Evolutionary conservation across 768 basidiomycete species (phyloP), one percentile per base, ranked within the genome.

Genomic region (Pleurotus citrinopileatus): DNA sequence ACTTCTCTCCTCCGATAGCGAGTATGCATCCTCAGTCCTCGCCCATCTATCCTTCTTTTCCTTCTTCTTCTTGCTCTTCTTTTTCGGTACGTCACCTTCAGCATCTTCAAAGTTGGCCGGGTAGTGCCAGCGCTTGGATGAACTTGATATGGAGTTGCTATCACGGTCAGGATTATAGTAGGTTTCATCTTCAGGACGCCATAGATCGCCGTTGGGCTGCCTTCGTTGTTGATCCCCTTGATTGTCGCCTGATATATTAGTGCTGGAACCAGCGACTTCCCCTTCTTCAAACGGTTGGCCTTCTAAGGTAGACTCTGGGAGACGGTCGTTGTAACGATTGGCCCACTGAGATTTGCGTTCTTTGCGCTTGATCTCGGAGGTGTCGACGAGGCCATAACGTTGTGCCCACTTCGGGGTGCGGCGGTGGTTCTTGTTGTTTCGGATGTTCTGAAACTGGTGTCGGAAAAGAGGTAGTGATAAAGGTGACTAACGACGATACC

Each of bases 321-420:
- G 77, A 52, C 93, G 84, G 58, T 96, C 94, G 51, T 89, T 86
- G 72, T 91, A 97, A 53, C 90, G 85, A 53, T 70, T 74, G 9
- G 91, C 88, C 95, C 95, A 98, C 60, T 91, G 88, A 42, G 86
- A 91, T 66, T 87, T 89, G 56, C 78, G 81, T 63, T 87, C 80
- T 53, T 88, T 86, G 63, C 94, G 88, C 60, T 82, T 78, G 65
- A 90, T 86, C 60, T 87, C 84, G 29, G 84, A 75, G 20, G 82
- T 86, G 67, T 94, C 84, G 58, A 98, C 84, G 42, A 98, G 88
- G 34, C 95, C 95, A 67, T 92, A 92, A 58, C 87, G 82, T 69
- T 90, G 77, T 0, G 87, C 88, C 95, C 95, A 98, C 70, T 97
- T 95, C 17, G 95, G 95, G n/a, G 95, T 97, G 40, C 95, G 85